Evolutionary conservation across 192 early-diverging fungal genomes (phyloP).

Genomic region (Linnemannia schmuckeri): DNA sequence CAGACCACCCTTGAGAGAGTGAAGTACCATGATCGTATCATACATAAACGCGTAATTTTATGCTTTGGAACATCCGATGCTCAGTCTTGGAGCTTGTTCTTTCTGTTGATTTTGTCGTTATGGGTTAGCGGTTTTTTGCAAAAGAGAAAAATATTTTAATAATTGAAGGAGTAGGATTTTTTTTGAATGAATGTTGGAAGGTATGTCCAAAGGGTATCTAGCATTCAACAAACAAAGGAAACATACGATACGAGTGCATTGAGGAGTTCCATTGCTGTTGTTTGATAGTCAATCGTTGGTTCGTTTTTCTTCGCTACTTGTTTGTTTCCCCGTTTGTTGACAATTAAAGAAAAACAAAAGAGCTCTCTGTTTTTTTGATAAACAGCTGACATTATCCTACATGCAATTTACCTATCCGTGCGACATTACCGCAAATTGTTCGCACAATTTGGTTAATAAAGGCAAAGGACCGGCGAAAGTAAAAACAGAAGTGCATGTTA

Average conservation of each 20-base stretch:
- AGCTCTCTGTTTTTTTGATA: background rate
- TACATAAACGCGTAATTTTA: background rate
- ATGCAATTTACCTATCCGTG: background rate
- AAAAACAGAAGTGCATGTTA: too few relatives aligned
- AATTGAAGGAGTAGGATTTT: too few relatives aligned
- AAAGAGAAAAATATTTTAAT: too few relatives aligned
- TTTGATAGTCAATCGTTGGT: too few relatives aligned
- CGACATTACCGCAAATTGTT: background rate
- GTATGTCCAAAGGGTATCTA: too few relatives aligned
- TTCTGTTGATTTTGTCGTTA: background rate
- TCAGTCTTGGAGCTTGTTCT: background rate
- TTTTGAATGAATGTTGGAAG: too few relatives aligned
- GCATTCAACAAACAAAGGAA: too few relatives aligned
- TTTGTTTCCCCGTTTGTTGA: background rate
- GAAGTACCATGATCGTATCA: background rate
- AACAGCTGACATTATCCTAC: slow-evolving; percentile 2
- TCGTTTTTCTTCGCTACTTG: too few relatives aligned
- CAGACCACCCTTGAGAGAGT: background rate
- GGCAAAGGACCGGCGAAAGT: background rate
- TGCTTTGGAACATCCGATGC: background rate
- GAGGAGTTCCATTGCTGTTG: too few relatives aligned
- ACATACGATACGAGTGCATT: too few relatives aligned
- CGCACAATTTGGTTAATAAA: background rate
- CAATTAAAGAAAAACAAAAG: background rate
- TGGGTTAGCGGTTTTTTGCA: background rate